phyloP scores from a whole-genome alignment of 768 basidiomycete species.

The Pulveroboletus sp. region DNA sequence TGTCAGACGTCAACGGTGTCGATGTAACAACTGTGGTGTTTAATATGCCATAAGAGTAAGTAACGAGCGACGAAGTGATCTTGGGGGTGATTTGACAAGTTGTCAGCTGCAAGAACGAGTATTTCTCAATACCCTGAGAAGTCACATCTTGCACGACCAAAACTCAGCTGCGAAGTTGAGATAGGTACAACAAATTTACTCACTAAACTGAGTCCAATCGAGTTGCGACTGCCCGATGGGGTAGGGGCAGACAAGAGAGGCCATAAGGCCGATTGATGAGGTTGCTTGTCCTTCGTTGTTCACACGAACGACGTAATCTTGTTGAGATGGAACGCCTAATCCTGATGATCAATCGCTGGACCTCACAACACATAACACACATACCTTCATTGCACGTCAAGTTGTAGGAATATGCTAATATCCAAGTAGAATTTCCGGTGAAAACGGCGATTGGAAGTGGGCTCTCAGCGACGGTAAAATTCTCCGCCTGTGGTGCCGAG shows the following conservation, averaged over 20 bases:
- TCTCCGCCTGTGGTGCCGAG: neutral
- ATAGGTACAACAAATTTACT: neutral
- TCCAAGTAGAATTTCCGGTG: neutral
- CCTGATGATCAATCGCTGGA: no score
- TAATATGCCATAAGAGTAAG: neutral
- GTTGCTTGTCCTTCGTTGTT: no score
- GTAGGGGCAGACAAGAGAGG: conserved; percentile 11
- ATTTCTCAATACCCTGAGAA: neutral
- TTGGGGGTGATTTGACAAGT: conserved; percentile 7
- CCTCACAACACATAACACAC: no score
- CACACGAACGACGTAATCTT: no score
- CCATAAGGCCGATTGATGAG: neutral
- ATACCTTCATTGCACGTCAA: no score
- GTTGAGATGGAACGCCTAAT: no score
- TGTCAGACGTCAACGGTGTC: neutral
- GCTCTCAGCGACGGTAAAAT: neutral
- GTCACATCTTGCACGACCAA: no score
- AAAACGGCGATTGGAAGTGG: neutral
- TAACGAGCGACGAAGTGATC: conserved; percentile 5
- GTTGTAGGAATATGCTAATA: no score
- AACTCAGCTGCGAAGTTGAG: neutral
- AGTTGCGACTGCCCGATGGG: neutral
- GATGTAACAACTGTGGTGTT: neutral
- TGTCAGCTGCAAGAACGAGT: conserved; percentile 4
- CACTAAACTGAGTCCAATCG: conserved; percentile 1